Evolutionary conservation across 2,329 filamentous ascomycete species (phyloP), one percentile per base, ranked within the genome.

Genomic region (Elsinoe fawcettii): DNA sequence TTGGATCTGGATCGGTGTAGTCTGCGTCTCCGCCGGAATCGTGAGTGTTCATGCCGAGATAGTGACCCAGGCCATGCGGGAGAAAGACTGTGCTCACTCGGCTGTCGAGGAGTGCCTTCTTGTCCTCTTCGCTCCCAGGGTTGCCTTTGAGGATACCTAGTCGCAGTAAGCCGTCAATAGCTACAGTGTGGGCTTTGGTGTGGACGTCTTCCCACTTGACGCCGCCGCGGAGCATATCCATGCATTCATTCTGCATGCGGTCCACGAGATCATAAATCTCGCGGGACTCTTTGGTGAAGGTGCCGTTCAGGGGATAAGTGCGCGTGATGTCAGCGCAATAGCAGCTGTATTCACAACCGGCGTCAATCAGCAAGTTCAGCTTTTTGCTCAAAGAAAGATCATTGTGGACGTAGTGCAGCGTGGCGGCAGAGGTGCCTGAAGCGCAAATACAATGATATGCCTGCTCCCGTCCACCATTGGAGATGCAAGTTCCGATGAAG

Each of bases 361-460:
- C 91, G 67, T 97, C 92, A 18, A 96, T 74, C 58, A 96, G 80
- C 55, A 96, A 73, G 65, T 95, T 86, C 56, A 88, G 81, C 73
- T 92, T 90, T 43, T 82, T 83, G 0, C 74, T 73, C 34, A 92
- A 74, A 0, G 84, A 78, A 66, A 85, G 79, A 62, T 90, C 78
- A 69, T 95, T 95, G 66, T 86, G 82, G 22, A 90, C 82, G 65
- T 96, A 96, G 73, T 96, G 92, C 32, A 96, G 79, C 1, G 89
- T 93, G 4, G 90, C 88, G 0, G 87, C 91, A 14, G 88, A 85
- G 4, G 83, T 80, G 9, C 92, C 92, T 32, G 82, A 82, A 0
- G 90, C 92, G 16, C 93, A 84, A 66, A 97, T 96, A 60, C 86
- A 85, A 63, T 87, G 82, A 72, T 97, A 97, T 1, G 92, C 86